Conservation (phyloP, 129 eudicot species). For the Logfia minima region DNA sequence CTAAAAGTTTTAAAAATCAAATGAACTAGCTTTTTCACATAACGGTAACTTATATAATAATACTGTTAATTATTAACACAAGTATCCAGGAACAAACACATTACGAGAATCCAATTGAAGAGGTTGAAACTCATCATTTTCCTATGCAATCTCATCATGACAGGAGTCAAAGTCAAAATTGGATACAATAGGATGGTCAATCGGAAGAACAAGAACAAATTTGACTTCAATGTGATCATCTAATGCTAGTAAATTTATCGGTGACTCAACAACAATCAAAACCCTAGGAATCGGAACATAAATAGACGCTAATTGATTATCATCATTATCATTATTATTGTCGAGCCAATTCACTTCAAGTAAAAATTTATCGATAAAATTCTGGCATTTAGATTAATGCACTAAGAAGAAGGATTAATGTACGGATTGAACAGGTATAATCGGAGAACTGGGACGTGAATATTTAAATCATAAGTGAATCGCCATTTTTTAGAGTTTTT, state of each 20-base stretch:
- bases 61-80: not conserved
- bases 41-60: not conserved
- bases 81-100: constrained; percentile 1
- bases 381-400: constrained; percentile 35
- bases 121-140: constrained; percentile 39
- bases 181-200: constrained; percentile 77
- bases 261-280: constrained; percentile 63
- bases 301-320: constrained; percentile 22
- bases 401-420: constrained; percentile 45
- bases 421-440: constrained; percentile 52
- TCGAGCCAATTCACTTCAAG: constrained; percentile 44
- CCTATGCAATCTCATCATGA: not conserved
- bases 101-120: constrained; percentile 71
- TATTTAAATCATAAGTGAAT: constrained; percentile 86
- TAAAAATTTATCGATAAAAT: constrained; percentile 45
- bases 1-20: too few relatives aligned
- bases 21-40: not conserved
- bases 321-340: constrained; percentile 16
- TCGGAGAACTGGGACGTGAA: constrained; percentile 68
- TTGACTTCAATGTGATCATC: constrained; percentile 73
- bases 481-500: constrained; percentile 86
- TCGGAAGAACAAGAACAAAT: constrained; percentile 65
- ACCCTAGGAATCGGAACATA: constrained; percentile 72
- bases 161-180: constrained; percentile 44
- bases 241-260: constrained; percentile 40